Evolutionary conservation across 306 rosid species (phyloP).

Genomic region (Erythrophleum fordii): DNA sequence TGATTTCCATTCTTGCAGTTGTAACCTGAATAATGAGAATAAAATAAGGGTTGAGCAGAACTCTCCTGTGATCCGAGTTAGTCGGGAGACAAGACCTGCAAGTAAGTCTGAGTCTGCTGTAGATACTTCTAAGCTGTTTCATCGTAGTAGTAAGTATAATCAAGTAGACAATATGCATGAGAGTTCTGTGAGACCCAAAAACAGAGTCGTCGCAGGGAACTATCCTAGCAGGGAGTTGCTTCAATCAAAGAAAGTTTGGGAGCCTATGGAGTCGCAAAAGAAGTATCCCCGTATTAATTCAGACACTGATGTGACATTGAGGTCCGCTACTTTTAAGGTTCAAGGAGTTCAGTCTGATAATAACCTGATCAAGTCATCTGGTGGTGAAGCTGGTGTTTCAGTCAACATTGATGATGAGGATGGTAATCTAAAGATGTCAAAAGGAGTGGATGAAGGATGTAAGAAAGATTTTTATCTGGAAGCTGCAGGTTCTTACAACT

Average conservation of each 20-base stretch:
- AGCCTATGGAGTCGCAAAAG: constrained; percentile 66
- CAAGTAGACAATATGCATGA: constrained; percentile 53
- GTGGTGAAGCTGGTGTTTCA: constrained; percentile 40
- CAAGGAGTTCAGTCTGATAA: constrained; percentile 39
- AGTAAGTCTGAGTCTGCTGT: constrained; percentile 56
- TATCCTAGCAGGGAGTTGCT: constrained; percentile 50
- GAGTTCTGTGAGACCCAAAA: constrained; percentile 52
- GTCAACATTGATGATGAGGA: constrained; percentile 43
- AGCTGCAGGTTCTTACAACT: constrained; percentile 37
- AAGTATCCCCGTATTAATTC: constrained; percentile 63
- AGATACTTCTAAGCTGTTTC: constrained; percentile 60
- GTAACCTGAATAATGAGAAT: constrained; percentile 68
- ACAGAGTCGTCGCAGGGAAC: constrained; percentile 47
- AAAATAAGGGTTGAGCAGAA: constrained; percentile 67
- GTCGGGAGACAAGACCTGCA: constrained; percentile 61
- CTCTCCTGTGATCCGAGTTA: constrained; percentile 52
- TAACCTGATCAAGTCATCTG: constrained; percentile 45
- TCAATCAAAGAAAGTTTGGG: constrained; percentile 70
- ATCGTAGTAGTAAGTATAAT: constrained; percentile 51
- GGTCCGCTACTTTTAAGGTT: constrained; percentile 44
- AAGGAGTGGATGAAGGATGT: constrained; percentile 42
- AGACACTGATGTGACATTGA: constrained; percentile 56
- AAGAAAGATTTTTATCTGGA: constrained; percentile 41
- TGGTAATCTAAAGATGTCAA: constrained; percentile 46
- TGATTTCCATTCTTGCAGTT: constrained; percentile 79